Percentiles rank a stretch among this genome's conserved stretches.
These are phyloP conservation scores for Sporisorium iseilematis-ciliati DNA, from an alignment of 1,284 basidiomycete genomes.

Conservation along the genomic window DNA sequence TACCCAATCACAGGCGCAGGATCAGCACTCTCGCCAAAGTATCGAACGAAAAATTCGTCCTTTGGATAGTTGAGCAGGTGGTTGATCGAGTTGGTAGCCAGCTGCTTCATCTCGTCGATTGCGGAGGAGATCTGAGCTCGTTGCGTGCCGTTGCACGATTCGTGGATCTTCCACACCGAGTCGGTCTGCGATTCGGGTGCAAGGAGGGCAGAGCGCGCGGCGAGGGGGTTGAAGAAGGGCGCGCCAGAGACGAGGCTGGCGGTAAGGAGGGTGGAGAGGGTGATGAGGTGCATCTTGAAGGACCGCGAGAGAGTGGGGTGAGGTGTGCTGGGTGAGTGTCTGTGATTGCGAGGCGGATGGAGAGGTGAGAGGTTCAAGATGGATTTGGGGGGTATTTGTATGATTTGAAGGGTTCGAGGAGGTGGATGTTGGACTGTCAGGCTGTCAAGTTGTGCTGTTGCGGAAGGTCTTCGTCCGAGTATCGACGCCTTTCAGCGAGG, in stretches of 20 bases:
- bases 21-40: constrained; percentile 70
- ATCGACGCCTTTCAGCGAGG: too few relatives aligned
- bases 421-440: too few relatives aligned
- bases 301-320: neutral
- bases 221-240: constrained; percentile 6
- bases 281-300: constrained; percentile 17
- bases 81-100: constrained; percentile 65
- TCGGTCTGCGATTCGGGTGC: constrained; percentile 3
- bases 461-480: too few relatives aligned
- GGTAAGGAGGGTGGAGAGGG: neutral
- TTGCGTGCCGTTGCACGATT: constrained; percentile 70
- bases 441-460: too few relatives aligned
- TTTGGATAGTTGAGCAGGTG: constrained; percentile 69
- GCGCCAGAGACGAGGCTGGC: neutral
- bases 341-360: neutral
- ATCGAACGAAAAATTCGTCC: constrained; percentile 68
- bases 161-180: constrained; percentile 69
- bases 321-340: neutral
- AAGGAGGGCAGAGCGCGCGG: constrained; percentile 1
- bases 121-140: constrained; percentile 67
- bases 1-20: constrained; percentile 64
- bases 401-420: too few relatives aligned
- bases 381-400: too few relatives aligned
- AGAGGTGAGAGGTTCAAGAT: neutral
- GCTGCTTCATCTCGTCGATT: constrained; percentile 67